Base-by-base conservation (phyloP, 306 rosid species). In the Corylus americana region DNA sequence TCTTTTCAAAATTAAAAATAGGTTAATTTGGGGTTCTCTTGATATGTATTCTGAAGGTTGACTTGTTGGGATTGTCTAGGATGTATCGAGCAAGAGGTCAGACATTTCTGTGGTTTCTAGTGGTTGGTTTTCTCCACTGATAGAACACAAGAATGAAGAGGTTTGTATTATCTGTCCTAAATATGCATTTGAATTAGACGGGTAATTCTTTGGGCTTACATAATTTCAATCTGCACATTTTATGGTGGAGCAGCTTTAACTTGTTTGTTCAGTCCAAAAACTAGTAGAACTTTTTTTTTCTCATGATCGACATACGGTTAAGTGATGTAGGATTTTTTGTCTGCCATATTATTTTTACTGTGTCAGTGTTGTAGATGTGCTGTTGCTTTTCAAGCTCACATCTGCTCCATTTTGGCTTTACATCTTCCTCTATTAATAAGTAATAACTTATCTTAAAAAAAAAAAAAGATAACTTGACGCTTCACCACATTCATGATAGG, bases 61-160 rank as follows among this genome's bases (percentile, higher is more conserved):
- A 75, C 76, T 81, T 85, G 72, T 84, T 68, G 88, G 91, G 89
- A 83, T 90, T 85, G 79, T 83, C 83, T 88, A 87, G 94, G 97
- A 61, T 86, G 84, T 84, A 79, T 83, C 86, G 53, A 76, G 87
- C 82, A 81, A 82, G 84, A 88, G 84, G 85, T 83, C 67, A 77
- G 86, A 80, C 82, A 77, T 81, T 77, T 83, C 88, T 83, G 72
- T 90, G 67, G 66, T 81, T 78, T 77, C 77, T 75, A 81, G 80
- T 82, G 93, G 79, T 78, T 81, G 74, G 47, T 62, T 77, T 80
- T 76, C 92, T 51, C 79, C 93, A 83, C 78, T 91, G 94, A 81
- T 93, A 87, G 88, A 82, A 77, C 79, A 75, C 79, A 63, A 77
- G 76, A 78, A 87, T 58, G 82, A 77, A 83, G 92, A 91, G 97